Evolutionary conservation across 1,284 basidiomycete genomes (phyloP), one percentile per base, ranked within the genome.

Genomic region (Boletus subluridellus): DNA sequence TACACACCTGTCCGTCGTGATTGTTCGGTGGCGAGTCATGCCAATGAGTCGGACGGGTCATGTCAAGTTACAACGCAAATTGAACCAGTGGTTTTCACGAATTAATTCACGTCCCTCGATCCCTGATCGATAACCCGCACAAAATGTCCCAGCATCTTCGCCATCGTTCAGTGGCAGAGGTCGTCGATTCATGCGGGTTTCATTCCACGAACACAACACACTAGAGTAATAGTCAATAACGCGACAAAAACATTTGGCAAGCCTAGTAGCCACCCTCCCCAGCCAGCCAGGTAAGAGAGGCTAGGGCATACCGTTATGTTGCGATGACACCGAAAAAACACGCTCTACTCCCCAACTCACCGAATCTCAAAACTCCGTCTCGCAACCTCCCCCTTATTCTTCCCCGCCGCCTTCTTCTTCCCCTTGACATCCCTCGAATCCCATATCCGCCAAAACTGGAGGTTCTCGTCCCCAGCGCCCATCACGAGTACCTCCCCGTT

Each of bases 401-500:
- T 21, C 21, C 21, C 21, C 21, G 21, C 21, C 21, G 21, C 1
- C 21, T 21, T 21, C 21, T 21, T 21, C 21, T 21, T 80, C 60
- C 78, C 80, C 60, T 75, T 78, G 28, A 60, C 64, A 46, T 76
- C 69, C 45, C 75, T 78, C 45, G 75, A 75, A 53, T 91, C 89
- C 89, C 89, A 91, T 44, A 91, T 81, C 59, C 84, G 82, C 92
- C 92, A 94, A 74, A 95, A 94, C 77, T 97, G 97, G 66, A 98
- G 79, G 69, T 94, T 95, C 78, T 98, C 95, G 69, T 98, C 95
- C 0, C 90, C 90, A 1, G 92, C 93, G 17, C 90, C 93, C 0
- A 95, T 97, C 63, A 87, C 90, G 8, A 98, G 86, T 7, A 93
- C 85, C 65, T 94, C 93, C 0, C 95, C 95, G 17, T 87, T 89